These are phyloP conservation scores for Alternaria ethzedia DNA, from an alignment of 2,329 filamentous ascomycete species.

Conservation along the genomic window DNA sequence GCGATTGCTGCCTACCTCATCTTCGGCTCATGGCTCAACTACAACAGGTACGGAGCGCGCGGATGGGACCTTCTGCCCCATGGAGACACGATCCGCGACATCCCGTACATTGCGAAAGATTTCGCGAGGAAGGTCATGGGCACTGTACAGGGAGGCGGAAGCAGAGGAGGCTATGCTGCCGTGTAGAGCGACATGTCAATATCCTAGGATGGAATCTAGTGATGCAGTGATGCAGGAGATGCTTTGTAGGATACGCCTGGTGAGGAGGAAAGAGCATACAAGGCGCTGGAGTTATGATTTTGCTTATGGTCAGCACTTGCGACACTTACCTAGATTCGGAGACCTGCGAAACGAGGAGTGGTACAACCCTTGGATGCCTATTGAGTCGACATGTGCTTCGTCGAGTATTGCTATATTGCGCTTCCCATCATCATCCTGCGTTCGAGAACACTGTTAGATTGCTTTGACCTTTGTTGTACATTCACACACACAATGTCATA, in stretches of 20 bases:
- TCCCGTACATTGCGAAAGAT: slow-evolving; percentile 92
- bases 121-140: slow-evolving; percentile 80
- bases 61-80: slow-evolving; percentile 96
- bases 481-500: neutral
- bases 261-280: neutral
- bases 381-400: neutral
- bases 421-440: neutral
- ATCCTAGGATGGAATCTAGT: neutral
- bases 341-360: neutral
- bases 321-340: neutral
- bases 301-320: neutral
- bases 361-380: neutral
- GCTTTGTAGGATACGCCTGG: neutral
- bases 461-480: neutral
- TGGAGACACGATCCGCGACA: slow-evolving; percentile 86
- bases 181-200: slow-evolving; percentile 60
- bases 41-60: slow-evolving; percentile 92
- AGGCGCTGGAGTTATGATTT: neutral
- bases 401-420: neutral
- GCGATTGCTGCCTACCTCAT: slow-evolving; percentile 88
- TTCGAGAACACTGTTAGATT: neutral
- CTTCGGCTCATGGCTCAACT: slow-evolving; percentile 98
- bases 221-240: neutral
- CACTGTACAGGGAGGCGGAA: slow-evolving; percentile 82
- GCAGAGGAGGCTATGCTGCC: slow-evolving; percentile 90